A percentile compares a stretch with the other conserved stretches of the same genome.
Conservation (phyloP, 2,329 filamentous ascomycete species). For the Massarina eburnea region DNA sequence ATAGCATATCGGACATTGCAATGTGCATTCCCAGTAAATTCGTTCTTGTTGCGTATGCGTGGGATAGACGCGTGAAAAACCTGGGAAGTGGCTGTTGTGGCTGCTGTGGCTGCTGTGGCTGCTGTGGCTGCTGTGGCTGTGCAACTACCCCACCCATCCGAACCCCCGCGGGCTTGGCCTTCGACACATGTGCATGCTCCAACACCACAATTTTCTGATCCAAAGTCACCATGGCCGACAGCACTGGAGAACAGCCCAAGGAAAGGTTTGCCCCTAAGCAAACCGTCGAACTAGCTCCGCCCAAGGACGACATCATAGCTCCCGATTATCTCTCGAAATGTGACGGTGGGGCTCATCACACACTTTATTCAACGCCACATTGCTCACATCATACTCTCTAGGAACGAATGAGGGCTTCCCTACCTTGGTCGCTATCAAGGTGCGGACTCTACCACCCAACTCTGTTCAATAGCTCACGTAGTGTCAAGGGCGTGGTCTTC, state of each 20-base stretch:
- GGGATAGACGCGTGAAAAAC: no score
- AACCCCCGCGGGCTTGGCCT: conserved; percentile 6
- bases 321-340: conserved; percentile 76
- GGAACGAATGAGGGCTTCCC: conserved; percentile 64
- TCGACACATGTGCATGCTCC: conserved; percentile 3
- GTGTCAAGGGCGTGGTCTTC: conserved; percentile 80
- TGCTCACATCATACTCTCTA: conserved; percentile 36
- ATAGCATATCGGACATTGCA: no score
- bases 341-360: conserved; percentile 64
- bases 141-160: conserved; percentile 19
- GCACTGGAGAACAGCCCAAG: conserved; percentile 38
- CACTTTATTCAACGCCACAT: background rate
- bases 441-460: conserved; percentile 16
- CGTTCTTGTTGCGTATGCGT: no score
- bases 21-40: no score
- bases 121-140: conserved; percentile 13
- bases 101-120: background rate
- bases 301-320: conserved; percentile 87
- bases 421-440: conserved; percentile 63
- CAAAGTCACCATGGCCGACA: conserved; percentile 31
- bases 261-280: conserved; percentile 76
- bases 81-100: background rate
- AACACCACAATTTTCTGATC: background rate
- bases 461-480: conserved; percentile 6
- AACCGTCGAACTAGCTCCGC: conserved; percentile 74